These are phyloP conservation scores for Psilocybe cyanescens DNA, from an alignment of 768 basidiomycete species.

Conservation along the genomic window DNA sequence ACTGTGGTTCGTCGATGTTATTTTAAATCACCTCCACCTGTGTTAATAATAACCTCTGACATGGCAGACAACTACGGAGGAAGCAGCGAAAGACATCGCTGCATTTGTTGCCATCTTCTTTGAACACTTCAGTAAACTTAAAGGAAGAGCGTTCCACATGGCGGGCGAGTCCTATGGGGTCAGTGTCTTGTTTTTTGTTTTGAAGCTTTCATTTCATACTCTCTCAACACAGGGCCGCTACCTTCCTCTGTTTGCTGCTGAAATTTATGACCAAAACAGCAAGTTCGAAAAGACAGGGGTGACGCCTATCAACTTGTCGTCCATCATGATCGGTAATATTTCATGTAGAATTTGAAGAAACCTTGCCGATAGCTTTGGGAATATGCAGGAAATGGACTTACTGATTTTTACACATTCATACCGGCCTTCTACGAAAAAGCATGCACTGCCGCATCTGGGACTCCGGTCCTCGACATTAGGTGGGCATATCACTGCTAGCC, in stretches of 20 bases:
- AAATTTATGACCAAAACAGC: conserved; percentile 75
- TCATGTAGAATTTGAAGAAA: no score
- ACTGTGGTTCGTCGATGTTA: conserved; percentile 30
- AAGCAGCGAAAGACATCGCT: conserved; percentile 72
- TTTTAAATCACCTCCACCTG: not conserved
- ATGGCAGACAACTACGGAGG: conserved; percentile 60
- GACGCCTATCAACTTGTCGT: conserved; percentile 65
- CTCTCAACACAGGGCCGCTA: conserved; percentile 56
- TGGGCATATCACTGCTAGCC: conserved; percentile 14
- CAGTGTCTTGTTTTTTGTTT: conserved; percentile 19
- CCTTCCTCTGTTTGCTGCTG: conserved; percentile 75
- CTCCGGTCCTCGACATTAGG: conserved; percentile 49
- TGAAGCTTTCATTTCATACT: not conserved
- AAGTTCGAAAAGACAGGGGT: conserved; percentile 52
- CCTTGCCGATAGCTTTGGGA: not conserved
- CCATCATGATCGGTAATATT: conserved; percentile 66
- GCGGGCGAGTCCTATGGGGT: conserved; percentile 82
- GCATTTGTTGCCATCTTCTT: conserved; percentile 77
- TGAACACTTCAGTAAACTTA: conserved; percentile 72
- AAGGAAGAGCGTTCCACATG: conserved; percentile 67
- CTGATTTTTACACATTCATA: conserved; percentile 52
- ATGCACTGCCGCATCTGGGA: conserved; percentile 54
- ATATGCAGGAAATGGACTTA: conserved; percentile 60
- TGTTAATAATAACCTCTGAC: not conserved
- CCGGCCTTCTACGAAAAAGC: conserved; percentile 49